Evolutionary conservation across 495 filamentous ascomycete genomes (phyloP).

Genomic region (Hyaloscypha finlandica): DNA sequence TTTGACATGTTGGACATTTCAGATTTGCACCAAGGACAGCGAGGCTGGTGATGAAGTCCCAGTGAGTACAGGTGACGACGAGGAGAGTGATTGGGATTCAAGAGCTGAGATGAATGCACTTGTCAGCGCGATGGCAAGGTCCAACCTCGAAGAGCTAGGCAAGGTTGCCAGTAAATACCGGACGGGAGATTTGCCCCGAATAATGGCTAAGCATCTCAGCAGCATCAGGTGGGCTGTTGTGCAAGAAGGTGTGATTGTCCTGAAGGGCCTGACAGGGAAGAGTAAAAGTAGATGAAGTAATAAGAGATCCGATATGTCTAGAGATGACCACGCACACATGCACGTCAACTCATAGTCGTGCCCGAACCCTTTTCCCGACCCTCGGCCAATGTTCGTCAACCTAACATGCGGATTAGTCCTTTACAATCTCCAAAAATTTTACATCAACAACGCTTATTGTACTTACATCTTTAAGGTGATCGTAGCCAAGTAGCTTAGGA

Average conservation of each 20-base stretch:
- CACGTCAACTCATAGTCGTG: constrained; percentile 5
- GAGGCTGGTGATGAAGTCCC: constrained; percentile 18
- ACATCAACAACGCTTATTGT: neutral
- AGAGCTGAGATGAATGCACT: constrained; percentile 42
- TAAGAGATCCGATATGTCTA: constrained; percentile 1
- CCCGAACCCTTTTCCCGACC: neutral
- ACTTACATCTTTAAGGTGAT: constrained; percentile 49
- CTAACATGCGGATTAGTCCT: constrained; percentile 4
- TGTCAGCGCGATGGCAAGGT: constrained; percentile 36
- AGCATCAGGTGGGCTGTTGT: constrained; percentile 59
- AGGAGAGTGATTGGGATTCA: constrained; percentile 45
- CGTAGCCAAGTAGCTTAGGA: constrained; percentile 56
- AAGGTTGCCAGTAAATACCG: constrained; percentile 34
- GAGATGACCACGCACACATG: neutral
- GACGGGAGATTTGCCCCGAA: constrained; percentile 41
- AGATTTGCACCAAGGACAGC: constrained; percentile 17
- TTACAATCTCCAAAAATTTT: neutral
- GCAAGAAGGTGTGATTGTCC: constrained; percentile 56
- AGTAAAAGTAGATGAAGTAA: constrained; percentile 7
- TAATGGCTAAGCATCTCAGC: constrained; percentile 54
- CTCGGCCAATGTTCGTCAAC: constrained; percentile 12
- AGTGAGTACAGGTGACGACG: constrained; percentile 23
- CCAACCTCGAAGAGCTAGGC: constrained; percentile 30
- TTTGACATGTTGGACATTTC: constrained; percentile 53
- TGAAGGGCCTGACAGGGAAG: constrained; percentile 39